phyloP scores from a whole-genome alignment of 257 asterid species.

The Fraxinus cuspidata region DNA sequence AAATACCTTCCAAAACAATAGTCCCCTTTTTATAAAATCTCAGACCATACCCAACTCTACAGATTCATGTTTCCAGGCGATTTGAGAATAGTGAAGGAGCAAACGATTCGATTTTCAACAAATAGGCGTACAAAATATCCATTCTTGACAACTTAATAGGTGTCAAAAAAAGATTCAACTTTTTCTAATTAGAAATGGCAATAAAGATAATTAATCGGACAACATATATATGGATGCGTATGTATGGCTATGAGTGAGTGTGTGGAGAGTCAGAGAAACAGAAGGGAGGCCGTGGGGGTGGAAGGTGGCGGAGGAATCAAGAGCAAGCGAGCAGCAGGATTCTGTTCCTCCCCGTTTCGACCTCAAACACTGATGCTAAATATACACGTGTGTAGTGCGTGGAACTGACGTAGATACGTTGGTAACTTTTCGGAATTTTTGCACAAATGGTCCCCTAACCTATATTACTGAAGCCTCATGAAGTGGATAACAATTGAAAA shows the following conservation, averaged over 20 bases:
- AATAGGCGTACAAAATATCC: constrained; percentile 30
- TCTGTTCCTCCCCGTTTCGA: constrained; percentile 43
- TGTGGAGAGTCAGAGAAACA: constrained; percentile 18
- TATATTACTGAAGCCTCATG: not conserved
- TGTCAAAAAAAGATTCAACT: constrained; percentile 16
- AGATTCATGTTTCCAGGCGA: constrained; percentile 35
- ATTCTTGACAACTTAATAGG: constrained; percentile 35
- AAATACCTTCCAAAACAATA: not conserved
- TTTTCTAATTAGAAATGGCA: not conserved
- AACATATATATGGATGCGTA: constrained; percentile 6
- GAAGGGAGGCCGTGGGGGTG: not conserved
- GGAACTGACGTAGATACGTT: not conserved
- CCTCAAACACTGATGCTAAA: constrained; percentile 22
- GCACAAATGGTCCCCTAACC: not conserved
- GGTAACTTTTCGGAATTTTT: not conserved
- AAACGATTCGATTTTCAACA: constrained; percentile 35
- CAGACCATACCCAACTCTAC: constrained; percentile 11
- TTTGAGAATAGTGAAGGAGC: constrained; percentile 15
- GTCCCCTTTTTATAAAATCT: not conserved
- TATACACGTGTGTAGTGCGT: not conserved
- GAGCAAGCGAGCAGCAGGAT: constrained; percentile 34
- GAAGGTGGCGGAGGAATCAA: constrained; percentile 34
- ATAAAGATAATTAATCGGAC: constrained; percentile 15
- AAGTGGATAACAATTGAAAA: too few species aligned
- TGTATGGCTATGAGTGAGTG: not conserved